These are phyloP conservation scores for Mucor circinelloides DNA, from an alignment of 371 early-diverging fungal species.

Conservation along the genomic window DNA sequence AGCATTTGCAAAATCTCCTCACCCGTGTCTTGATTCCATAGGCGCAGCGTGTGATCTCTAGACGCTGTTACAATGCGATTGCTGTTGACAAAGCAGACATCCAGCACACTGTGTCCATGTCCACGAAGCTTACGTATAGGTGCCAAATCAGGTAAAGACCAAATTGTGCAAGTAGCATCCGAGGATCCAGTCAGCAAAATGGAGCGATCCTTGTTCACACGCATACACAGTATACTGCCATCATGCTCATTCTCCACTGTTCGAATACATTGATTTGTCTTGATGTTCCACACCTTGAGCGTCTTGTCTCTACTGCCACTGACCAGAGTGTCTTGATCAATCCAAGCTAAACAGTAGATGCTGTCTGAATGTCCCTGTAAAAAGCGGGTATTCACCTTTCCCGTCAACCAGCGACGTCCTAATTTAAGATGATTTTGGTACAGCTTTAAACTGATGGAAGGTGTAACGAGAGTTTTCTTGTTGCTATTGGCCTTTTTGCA, in stretches of 20 bases:
- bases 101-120: slow-evolving; percentile 81
- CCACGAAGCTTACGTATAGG: slow-evolving; percentile 56
- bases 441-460: slow-evolving; percentile 12
- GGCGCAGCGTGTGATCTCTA: slow-evolving; percentile 60
- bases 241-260: slow-evolving; percentile 61
- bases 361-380: slow-evolving; percentile 87
- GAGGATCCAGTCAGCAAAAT: slow-evolving; percentile 90
- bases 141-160: slow-evolving; percentile 68
- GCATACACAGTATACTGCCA: slow-evolving; percentile 88
- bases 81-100: slow-evolving; percentile 70
- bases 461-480: neutral
- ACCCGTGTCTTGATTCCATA: slow-evolving; percentile 53
- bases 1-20: slow-evolving; percentile 64
- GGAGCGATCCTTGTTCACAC: slow-evolving; percentile 79
- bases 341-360: slow-evolving; percentile 91
- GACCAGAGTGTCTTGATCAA: slow-evolving; percentile 71
- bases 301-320: slow-evolving; percentile 94
- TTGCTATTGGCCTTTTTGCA: neutral
- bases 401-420: slow-evolving; percentile 37
- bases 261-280: slow-evolving; percentile 62
- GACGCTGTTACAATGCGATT: slow-evolving; percentile 82
- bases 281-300: slow-evolving; percentile 81
- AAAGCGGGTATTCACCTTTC: slow-evolving; percentile 40
- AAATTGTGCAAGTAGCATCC: slow-evolving; percentile 87
- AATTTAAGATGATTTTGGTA: slow-evolving; percentile 35